These are phyloP conservation scores for Tillandsia leiboldiana DNA, from an alignment of 176 grass and related monocot species.

Conservation along the genomic window DNA sequence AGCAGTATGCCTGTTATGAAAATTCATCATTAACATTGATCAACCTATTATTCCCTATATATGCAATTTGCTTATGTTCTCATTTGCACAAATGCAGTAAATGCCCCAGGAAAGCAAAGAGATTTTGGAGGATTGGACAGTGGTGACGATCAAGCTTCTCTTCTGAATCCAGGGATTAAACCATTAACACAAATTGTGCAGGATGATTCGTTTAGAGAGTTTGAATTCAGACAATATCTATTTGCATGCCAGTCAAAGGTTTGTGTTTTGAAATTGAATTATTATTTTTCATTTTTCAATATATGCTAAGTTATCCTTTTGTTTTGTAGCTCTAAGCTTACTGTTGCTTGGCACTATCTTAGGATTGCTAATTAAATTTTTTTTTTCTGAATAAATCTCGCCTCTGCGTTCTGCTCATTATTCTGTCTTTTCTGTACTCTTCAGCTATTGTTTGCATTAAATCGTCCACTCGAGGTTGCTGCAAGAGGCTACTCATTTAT, in stretches of 20 bases:
- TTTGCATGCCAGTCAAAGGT: conserved; percentile 99
- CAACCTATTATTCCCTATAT: not conserved
- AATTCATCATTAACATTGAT: not conserved
- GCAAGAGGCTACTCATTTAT: conserved; percentile 84
- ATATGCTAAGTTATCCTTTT: not conserved
- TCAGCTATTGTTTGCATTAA: conserved; percentile 90
- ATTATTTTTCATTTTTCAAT: not conserved
- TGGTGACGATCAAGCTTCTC: conserved; percentile 86
- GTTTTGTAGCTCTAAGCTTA: too few species aligned
- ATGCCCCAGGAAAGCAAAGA: conserved; percentile 61
- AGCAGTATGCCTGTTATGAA: not conserved
- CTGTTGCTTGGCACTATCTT: not conserved
- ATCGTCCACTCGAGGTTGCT: conserved; percentile 74
- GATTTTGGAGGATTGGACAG: conserved; percentile 92
- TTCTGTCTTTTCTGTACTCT: conserved; percentile 16
- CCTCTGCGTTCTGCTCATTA: not conserved
- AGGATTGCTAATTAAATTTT: not conserved
- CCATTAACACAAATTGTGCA: conserved; percentile 81
- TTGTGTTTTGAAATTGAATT: conserved; percentile 9
- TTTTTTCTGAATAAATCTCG: not conserved
- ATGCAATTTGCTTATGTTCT: conserved; percentile 15
- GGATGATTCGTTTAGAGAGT: conserved; percentile 90
- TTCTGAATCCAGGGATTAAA: conserved; percentile 88
- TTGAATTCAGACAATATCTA: conserved; percentile 98
- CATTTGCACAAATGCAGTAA: conserved; percentile 35